Conservation (phyloP, 305 asterid species). For the Fraxinus sp. region DNA sequence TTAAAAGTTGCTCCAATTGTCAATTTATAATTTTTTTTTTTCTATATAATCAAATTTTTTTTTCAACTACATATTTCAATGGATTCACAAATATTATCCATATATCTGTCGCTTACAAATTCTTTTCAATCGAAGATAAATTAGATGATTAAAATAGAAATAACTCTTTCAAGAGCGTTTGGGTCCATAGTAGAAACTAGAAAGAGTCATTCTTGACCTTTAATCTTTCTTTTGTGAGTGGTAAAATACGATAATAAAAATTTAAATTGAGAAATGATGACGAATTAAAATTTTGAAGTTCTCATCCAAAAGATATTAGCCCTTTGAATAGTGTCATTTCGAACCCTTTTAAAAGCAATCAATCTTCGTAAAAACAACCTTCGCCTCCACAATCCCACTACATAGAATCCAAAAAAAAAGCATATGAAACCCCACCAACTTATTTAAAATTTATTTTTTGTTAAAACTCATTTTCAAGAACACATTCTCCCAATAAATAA, state of each 20-base stretch:
- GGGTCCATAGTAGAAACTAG: not conserved
- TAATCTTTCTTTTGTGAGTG: not conserved
- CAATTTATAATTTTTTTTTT: no score
- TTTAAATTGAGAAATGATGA: not conserved
- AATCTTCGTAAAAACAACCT: slow-evolving; percentile 1
- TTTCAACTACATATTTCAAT: no score
- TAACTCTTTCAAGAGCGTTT: no score
- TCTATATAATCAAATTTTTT: not conserved
- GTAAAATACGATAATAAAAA: no score
- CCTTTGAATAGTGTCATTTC: not conserved
- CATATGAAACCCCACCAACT: not conserved
- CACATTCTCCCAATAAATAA: no score
- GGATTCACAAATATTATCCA: no score
- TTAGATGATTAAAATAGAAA: no score
- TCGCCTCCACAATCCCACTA: slow-evolving; percentile 1
- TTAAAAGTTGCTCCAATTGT: not conserved
- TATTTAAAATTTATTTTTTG: no score
- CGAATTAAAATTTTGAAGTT: not conserved
- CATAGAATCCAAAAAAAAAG: not conserved
- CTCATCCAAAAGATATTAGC: slow-evolving; percentile 6
- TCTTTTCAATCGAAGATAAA: no score
- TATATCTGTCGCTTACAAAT: no score
- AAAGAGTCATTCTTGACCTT: not conserved
- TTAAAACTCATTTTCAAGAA: no score
- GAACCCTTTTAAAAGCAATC: not conserved